Conservation (phyloP, 805 yeast species). For the Candida hispaniensis region DNA sequence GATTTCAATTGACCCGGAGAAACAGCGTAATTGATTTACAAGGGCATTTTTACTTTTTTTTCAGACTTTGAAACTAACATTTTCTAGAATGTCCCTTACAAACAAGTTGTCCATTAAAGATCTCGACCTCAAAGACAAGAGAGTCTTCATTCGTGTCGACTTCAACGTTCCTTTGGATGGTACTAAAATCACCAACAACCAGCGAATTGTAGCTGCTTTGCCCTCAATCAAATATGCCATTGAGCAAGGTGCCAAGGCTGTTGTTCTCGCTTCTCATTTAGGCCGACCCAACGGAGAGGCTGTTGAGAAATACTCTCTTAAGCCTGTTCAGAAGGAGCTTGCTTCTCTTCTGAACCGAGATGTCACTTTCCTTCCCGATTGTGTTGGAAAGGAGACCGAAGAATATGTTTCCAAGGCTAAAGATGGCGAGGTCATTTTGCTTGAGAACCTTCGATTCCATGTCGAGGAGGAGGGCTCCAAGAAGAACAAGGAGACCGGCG, state of each 20-base stretch:
- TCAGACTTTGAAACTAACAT: too few species aligned
- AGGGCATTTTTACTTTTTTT: too few species aligned
- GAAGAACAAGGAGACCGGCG: conserved; percentile 70
- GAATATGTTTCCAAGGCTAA: conserved; percentile 60
- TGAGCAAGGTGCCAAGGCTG: conserved; percentile 81
- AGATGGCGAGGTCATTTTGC: conserved; percentile 73
- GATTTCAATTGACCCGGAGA: too few species aligned
- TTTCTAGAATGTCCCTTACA: conserved; percentile 81
- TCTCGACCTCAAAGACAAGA: conserved; percentile 73
- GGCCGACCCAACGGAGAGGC: conserved; percentile 98
- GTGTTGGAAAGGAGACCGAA: conserved; percentile 89
- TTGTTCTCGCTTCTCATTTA: conserved; percentile 90
- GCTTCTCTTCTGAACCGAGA: conserved; percentile 58
- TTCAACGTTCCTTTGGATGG: conserved; percentile 65
- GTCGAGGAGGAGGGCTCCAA: conserved; percentile 90
- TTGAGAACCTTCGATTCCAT: conserved; percentile 98
- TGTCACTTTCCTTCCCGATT: conserved; percentile 78
- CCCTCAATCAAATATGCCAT: conserved; percentile 96
- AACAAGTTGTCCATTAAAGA: conserved; percentile 90
- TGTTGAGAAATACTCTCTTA: conserved; percentile 75
- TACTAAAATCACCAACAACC: conserved; percentile 94
- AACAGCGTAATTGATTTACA: too few species aligned
- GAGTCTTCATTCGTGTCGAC: conserved; percentile 94
- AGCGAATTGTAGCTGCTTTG: conserved; percentile 97
- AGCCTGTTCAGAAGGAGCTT: conserved; percentile 89